These are phyloP conservation scores for Tolypocladium tropicale DNA, from an alignment of 2,329 filamentous ascomycete genomes.

Conservation along the genomic window DNA sequence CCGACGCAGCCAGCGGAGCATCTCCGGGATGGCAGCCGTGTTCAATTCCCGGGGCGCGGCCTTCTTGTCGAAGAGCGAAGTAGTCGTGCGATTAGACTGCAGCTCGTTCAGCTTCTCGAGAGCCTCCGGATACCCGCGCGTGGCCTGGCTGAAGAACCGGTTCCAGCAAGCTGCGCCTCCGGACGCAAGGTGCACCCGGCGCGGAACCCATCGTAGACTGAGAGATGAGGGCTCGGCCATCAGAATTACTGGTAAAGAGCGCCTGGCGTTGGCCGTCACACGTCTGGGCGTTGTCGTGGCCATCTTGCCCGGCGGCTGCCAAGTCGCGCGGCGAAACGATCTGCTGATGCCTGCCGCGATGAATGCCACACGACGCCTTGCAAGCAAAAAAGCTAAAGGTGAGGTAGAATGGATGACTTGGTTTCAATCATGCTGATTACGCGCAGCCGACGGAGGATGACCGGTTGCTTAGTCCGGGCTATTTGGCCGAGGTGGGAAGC, in stretches of 20 bases:
- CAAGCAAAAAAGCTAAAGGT: too few relatives aligned
- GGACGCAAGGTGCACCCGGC: not conserved
- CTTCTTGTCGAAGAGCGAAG: constrained; percentile 37
- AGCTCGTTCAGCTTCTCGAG: constrained; percentile 65
- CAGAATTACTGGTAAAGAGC: not conserved
- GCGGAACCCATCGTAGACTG: not conserved
- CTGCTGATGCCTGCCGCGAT: not conserved
- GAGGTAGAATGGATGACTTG: too few relatives aligned
- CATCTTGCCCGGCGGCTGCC: not conserved
- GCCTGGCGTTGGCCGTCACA: not conserved
- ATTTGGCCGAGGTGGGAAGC: too few relatives aligned
- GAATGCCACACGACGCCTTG: too few relatives aligned
- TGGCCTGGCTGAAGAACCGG: constrained; percentile 7
- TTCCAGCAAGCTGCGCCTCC: not conserved
- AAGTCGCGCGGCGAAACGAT: not conserved
- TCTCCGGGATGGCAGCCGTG: constrained; percentile 67
- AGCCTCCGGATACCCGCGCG: constrained; percentile 50
- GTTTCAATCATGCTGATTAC: not conserved
- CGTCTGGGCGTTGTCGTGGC: not conserved
- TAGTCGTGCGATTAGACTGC: constrained; percentile 66
- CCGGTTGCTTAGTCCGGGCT: not conserved
- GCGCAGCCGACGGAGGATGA: not conserved
- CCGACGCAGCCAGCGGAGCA: constrained; percentile 64
- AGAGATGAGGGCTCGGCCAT: not conserved
- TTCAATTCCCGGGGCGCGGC: constrained; percentile 49